Evolutionary conservation across 768 basidiomycete genomes (phyloP).

Genomic region (Leccinum boreale): DNA sequence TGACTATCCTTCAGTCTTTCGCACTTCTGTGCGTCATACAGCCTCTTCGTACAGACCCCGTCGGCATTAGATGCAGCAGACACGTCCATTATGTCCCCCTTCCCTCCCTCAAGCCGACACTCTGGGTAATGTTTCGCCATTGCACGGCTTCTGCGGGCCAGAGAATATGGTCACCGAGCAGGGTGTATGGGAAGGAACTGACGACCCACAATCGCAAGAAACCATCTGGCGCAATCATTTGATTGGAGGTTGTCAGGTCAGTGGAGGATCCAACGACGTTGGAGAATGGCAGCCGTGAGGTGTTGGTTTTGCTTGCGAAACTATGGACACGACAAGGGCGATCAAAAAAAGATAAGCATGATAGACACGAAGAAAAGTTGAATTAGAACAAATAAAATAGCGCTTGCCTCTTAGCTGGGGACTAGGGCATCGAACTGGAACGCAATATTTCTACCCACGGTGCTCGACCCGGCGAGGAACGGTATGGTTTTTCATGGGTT

Average conservation of each 20-base stretch:
- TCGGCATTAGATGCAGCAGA: background rate
- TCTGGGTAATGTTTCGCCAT: background rate
- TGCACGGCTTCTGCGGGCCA: slow-evolving; percentile 25
- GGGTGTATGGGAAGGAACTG: background rate
- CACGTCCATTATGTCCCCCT: background rate
- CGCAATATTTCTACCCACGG: no score
- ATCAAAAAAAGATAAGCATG: slow-evolving; percentile 2
- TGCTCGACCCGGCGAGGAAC: background rate
- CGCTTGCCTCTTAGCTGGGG: background rate
- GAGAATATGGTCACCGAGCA: slow-evolving; percentile 26
- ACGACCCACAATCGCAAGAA: slow-evolving; percentile 37
- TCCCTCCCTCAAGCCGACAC: slow-evolving; percentile 25
- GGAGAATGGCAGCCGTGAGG: background rate
- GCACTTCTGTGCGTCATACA: background rate
- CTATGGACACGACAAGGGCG: slow-evolving; percentile 14
- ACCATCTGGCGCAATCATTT: slow-evolving; percentile 46
- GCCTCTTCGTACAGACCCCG: background rate
- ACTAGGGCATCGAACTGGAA: background rate
- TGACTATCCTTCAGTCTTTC: no score
- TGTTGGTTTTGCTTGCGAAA: slow-evolving; percentile 8
- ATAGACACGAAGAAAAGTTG: slow-evolving; percentile 2
- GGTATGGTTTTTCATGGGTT: no score
- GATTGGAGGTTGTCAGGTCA: slow-evolving; percentile 39
- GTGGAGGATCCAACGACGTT: slow-evolving; percentile 16
- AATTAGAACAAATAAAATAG: slow-evolving; percentile 10